phyloP scores from a whole-genome alignment of 192 early-diverging fungal species.

The Podila clonocystis region DNA sequence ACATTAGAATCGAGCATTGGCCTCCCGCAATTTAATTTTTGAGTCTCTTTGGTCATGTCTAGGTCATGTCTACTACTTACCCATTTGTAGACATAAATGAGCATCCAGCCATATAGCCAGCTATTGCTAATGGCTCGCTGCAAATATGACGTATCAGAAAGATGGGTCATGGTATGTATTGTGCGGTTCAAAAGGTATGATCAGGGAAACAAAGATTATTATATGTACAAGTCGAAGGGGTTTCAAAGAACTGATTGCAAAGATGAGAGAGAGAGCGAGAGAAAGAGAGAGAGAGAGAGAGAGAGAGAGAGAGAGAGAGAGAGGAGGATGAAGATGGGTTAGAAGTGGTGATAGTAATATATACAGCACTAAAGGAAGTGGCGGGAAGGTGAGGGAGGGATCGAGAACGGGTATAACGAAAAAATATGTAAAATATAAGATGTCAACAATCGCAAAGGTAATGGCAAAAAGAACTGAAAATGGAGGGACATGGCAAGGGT shows the following conservation, averaged over 20 bases:
- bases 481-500: not conserved
- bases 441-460: not conserved
- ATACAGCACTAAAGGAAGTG: not conserved
- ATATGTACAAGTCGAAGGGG: constrained; percentile 6
- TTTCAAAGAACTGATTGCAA: no score
- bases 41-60: not conserved
- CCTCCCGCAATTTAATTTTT: not conserved
- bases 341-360: not conserved
- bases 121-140: constrained; percentile 22
- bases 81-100: constrained; percentile 29
- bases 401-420: not conserved
- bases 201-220: not conserved
- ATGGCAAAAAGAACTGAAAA: not conserved
- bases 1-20: not conserved
- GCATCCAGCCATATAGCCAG: constrained; percentile 42
- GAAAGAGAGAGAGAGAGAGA: no score
- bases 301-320: no score
- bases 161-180: constrained; percentile 31
- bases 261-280: no score
- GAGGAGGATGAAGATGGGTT: not conserved
- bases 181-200: not conserved
- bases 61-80: not conserved
- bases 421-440: not conserved
- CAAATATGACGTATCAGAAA: constrained; percentile 37
- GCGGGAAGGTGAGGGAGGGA: not conserved